Conservation (phyloP, 2,329 filamentous ascomycete species). For the Alternaria metachromatica region DNA sequence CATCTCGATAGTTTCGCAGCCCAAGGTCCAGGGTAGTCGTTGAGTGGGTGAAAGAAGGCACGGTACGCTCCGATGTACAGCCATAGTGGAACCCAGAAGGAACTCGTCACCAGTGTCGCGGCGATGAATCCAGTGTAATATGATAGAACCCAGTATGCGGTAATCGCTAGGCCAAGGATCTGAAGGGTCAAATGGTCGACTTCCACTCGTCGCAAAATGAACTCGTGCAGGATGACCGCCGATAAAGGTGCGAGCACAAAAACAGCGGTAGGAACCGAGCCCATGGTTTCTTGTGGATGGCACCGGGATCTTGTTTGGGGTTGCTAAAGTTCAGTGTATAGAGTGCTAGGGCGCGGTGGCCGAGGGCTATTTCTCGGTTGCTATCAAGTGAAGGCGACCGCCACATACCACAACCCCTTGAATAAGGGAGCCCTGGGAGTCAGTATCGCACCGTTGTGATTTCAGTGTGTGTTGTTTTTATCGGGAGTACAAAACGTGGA, state of each 20-base stretch:
- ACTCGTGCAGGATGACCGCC: conserved; percentile 20
- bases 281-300: conserved; percentile 6
- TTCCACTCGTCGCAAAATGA: conserved; percentile 23
- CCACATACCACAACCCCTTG: background rate
- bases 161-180: conserved; percentile 13
- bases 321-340: background rate
- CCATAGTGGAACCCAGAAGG: conserved; percentile 27
- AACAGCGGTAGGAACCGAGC: conserved; percentile 3
- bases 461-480: background rate
- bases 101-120: conserved; percentile 13
- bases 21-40: conserved; percentile 28
- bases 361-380: background rate
- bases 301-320: background rate
- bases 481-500: conserved; percentile 14
- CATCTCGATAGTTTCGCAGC: conserved; percentile 31
- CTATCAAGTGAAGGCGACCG: background rate
- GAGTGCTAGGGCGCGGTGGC: background rate
- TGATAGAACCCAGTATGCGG: conserved; percentile 15
- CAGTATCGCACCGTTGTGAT: background rate
- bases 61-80: conserved; percentile 32
- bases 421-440: background rate
- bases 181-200: conserved; percentile 23
- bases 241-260: conserved; percentile 14
- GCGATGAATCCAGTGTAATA: conserved; percentile 12
- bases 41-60: conserved; percentile 32